Evolutionary conservation across 352 stramenopile genomes (phyloP), one percentile per base, ranked within the genome.

Genomic region (Globisporangium sylvaticum): DNA sequence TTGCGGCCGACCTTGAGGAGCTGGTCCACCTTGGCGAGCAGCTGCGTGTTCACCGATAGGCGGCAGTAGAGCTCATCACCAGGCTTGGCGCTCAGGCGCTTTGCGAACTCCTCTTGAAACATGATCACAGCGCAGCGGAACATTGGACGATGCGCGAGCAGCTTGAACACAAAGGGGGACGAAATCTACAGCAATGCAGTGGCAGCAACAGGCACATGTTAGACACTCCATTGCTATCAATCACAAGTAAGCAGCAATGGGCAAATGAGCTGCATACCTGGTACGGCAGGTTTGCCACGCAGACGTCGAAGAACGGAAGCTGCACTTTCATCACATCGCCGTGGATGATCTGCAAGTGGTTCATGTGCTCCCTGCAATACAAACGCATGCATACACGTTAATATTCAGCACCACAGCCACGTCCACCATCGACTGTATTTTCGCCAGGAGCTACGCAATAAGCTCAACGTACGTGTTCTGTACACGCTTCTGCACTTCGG

Each of bases 111-210:
- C 64, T 98, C 91, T 70, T 98, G 97, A 76, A 99, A 99, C 98
- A 99, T 99, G 80, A 99, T 95, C 25, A 99, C 97, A 12, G 98
- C 98, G 70, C 95, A 99, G 57, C 97, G 94, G 73, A 99, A 99
- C 87, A 99, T 98, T 37, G 97, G 97, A 20, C 97, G 89, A 77
- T 99, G 97, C 32, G 87, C 72, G 32, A 99, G 84, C 53, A 99
- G 79, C 89, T 99, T 99, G 83, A 99, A 99, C 48, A 99, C 94
- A 52, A 99, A 94, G 15, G 93, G 92, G 34, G 94, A 99, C 50
- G 97, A 99, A 67, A 99, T 99, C 78, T 94, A 42, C 4, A 32
- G 15, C 64, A 24, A 18, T 58, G n/a, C n/a, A 39, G n/a, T 39
- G 25, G 6, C 18, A 57, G 2, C 18, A 58, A 58, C 1, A 34